Evolutionary conservation across 176 grass and related monocot genomes (phyloP).

Genomic region (Chrysopogon serrulatus): DNA sequence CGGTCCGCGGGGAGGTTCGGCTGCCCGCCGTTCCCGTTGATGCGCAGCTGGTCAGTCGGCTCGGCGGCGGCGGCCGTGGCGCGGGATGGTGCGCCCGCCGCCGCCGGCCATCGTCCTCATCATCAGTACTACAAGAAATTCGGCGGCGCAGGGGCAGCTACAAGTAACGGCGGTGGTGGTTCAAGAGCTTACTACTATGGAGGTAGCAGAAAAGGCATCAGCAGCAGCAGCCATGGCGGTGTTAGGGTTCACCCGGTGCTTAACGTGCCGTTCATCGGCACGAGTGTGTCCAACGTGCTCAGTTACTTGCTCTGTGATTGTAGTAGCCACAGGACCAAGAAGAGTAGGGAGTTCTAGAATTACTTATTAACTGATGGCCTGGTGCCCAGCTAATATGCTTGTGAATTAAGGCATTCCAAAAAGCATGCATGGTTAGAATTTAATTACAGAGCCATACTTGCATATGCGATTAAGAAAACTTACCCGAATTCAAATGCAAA

Average conservation of each 20-base stretch:
- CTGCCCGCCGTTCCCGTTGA: constrained; percentile 39
- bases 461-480: too few relatives aligned
- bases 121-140: constrained; percentile 21
- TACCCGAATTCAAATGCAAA: background rate
- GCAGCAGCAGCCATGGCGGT: background rate
- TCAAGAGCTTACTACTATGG: constrained; percentile 41
- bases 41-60: constrained; percentile 46
- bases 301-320: constrained; percentile 50
- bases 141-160: background rate
- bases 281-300: constrained; percentile 26
- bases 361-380: background rate
- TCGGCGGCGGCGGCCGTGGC: background rate
- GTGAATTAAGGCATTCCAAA: too few relatives aligned
- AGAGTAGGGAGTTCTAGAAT: constrained; percentile 16
- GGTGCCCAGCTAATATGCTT: too few relatives aligned
- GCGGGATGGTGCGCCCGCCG: background rate
- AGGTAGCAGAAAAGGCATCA: background rate
- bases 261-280: constrained; percentile 42
- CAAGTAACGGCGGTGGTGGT: background rate
- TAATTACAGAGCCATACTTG: too few relatives aligned
- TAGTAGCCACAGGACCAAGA: constrained; percentile 33
- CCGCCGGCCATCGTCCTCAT: background rate
- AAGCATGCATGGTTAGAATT: too few relatives aligned
- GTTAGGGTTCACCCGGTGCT: constrained; percentile 51
- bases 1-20: constrained; percentile 22